phyloP scores from a whole-genome alignment of 352 stramenopile species.

The Discostella stelligera region DNA sequence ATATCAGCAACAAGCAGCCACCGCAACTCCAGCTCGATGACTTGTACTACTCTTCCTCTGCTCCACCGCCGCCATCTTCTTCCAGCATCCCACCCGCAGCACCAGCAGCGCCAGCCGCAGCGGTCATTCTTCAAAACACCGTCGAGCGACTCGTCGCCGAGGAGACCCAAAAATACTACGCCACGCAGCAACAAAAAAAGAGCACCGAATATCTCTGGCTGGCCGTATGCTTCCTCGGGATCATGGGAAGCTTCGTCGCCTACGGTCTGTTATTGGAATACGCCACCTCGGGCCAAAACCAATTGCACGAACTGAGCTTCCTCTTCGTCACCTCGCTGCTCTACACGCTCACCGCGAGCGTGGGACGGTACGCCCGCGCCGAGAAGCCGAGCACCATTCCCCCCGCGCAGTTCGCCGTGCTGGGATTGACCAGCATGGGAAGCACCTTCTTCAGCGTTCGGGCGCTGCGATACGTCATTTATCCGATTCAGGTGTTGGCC shows the following conservation, averaged over 20 bases:
- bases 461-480: conserved; percentile 84
- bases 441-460: conserved; percentile 87
- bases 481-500: conserved; percentile 85
- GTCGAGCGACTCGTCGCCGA: conserved; percentile 16
- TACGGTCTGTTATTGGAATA: conserved; percentile 89
- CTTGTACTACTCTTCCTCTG: conserved; percentile 38
- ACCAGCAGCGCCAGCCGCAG: no score
- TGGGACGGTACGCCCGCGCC: conserved; percentile 81
- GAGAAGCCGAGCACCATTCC: conserved; percentile 80
- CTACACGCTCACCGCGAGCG: conserved; percentile 84
- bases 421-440: conserved; percentile 84
- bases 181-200: conserved; percentile 12
- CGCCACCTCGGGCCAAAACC: conserved; percentile 83
- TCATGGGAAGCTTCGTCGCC: conserved; percentile 85
- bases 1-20: conserved; percentile 1
- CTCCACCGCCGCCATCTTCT: neutral
- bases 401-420: conserved; percentile 73
- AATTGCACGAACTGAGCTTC: conserved; percentile 86
- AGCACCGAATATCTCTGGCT: conserved; percentile 65
- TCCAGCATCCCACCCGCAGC: no score
- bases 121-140: neutral
- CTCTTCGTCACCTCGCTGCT: conserved; percentile 86
- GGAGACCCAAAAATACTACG: neutral
- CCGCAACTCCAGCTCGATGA: conserved; percentile 43
- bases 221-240: conserved; percentile 83